Evolutionary conservation across 1,284 basidiomycete genomes (phyloP).

Genomic region (Tremellales sp.): DNA sequence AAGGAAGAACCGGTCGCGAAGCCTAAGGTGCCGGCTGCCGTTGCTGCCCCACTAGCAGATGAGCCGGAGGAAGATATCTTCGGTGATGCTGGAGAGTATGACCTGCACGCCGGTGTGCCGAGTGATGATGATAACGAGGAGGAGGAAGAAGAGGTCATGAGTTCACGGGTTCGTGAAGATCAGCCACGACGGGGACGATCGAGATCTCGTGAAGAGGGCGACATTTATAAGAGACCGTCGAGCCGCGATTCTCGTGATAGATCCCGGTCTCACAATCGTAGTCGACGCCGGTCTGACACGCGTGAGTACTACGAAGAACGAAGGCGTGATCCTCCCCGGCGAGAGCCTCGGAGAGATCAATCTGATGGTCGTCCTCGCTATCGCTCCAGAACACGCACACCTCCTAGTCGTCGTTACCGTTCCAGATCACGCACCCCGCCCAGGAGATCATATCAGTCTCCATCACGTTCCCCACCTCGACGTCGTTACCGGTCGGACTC

Average conservation of each 20-base stretch:
- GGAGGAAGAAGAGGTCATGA: conserved; percentile 19
- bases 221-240: neutral
- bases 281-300: neutral
- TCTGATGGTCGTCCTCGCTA: neutral
- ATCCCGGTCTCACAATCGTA: neutral
- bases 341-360: neutral
- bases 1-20: neutral
- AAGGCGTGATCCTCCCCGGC: too few species aligned
- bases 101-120: conserved; percentile 53
- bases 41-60: conserved; percentile 3
- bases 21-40: neutral
- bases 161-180: neutral
- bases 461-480: conserved; percentile 5
- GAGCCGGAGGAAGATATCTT: conserved; percentile 65
- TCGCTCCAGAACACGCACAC: conserved; percentile 5
- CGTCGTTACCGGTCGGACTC: conserved; percentile 1
- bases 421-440: conserved; percentile 8
- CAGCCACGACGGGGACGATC: conserved; percentile 1
- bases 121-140: conserved; percentile 28
- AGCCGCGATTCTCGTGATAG: neutral
- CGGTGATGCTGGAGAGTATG: conserved; percentile 77
- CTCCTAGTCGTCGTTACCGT: conserved; percentile 6
- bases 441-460: conserved; percentile 9
- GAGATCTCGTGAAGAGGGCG: conserved; percentile 3
- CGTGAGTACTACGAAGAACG: neutral